Evolutionary conservation across 73 alveolate genomes (phyloP).

Genomic region (Paramecium caudatum): DNA sequence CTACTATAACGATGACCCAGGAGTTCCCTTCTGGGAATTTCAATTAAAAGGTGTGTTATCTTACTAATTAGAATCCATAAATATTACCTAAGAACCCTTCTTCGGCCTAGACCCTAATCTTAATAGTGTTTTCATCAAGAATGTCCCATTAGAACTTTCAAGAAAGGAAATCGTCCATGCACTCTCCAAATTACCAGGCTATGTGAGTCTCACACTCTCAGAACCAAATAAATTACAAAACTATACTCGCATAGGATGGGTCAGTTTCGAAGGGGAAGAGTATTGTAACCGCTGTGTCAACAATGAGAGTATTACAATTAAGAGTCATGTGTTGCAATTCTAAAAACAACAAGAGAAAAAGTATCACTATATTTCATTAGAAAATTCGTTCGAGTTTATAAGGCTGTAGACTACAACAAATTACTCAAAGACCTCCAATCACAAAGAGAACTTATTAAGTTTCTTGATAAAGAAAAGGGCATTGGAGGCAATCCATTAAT

Average conservation of each 20-base stretch:
- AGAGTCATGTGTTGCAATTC: neutral
- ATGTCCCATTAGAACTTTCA: slow-evolving; percentile 39
- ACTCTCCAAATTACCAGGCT: slow-evolving; percentile 1
- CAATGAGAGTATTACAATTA: neutral
- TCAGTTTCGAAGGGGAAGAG: slow-evolving; percentile 40
- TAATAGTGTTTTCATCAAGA: slow-evolving; percentile 33
- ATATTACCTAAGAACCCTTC: neutral
- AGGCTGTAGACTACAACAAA: slow-evolving; percentile 57
- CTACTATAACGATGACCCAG: slow-evolving; percentile 58
- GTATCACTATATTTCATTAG: neutral
- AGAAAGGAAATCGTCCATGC: neutral
- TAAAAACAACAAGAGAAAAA: slow-evolving; percentile 42
- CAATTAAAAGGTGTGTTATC: neutral
- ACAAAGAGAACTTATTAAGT: slow-evolving; percentile 31
- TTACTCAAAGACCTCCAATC: neutral
- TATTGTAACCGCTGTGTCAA: slow-evolving; percentile 9
- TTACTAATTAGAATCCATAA: neutral
- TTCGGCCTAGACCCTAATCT: slow-evolving; percentile 44
- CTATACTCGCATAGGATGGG: slow-evolving; percentile 63
- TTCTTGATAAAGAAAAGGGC: slow-evolving; percentile 39
- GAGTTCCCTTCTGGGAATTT: slow-evolving; percentile 60
- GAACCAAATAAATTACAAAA: slow-evolving; percentile 29
- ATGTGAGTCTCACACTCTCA: slow-evolving; percentile 34
- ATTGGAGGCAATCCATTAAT: slow-evolving; percentile 33
- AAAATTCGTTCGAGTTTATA: slow-evolving; percentile 18